Evolutionary conservation across 140 eudicot genomes (phyloP), one percentile per base, ranked within the genome.

Genomic region (Cichorium intybus): DNA sequence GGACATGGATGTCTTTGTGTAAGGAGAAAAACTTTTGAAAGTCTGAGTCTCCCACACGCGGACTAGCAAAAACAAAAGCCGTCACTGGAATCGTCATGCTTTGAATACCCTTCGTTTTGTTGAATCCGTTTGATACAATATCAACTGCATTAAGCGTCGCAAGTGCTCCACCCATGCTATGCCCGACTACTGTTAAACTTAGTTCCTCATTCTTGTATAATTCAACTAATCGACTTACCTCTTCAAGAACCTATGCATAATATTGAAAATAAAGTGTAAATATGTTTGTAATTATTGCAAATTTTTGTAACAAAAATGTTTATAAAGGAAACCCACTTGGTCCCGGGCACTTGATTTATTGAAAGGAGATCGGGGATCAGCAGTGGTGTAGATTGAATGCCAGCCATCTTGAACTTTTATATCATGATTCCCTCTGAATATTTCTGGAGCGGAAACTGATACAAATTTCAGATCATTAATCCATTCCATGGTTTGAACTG

Each of bases 161-260:
- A 3, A 88, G 78, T 4, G 96, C 87, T 6, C 74, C 95, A 0
- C 95, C 96, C 68, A 88, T 74, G 62, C 96, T 88, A 74, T 88
- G 96, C 3, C 96, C 96, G 1, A 78, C 73, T 9, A 76, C 43
- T 0, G 95, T 88, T 65, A 88, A 49, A 80, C 96, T 88, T 7
- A 76, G 57, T 4, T 85, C 88, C 62, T 89, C 97, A 11, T 89
- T 16, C 74, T 85, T 80, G 82, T 77, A 76, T 62, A 76, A 15
- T 24, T 85, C 84, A 12, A 89, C 74, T 3, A 75, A 73, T 31
- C 77, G 81, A 5, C 41, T 69, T 29, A 89, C 75, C 73, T 85
- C 95, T 12, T 47, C 56, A 31, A 85, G 61, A 49, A 85, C 96
- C 96, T 87, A 26, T 5, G n/a, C 14, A 24, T 48, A 15, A 18